These are phyloP conservation scores for Thyridium curvatum DNA, from an alignment of 2,329 filamentous ascomycete species.

Conservation along the genomic window DNA sequence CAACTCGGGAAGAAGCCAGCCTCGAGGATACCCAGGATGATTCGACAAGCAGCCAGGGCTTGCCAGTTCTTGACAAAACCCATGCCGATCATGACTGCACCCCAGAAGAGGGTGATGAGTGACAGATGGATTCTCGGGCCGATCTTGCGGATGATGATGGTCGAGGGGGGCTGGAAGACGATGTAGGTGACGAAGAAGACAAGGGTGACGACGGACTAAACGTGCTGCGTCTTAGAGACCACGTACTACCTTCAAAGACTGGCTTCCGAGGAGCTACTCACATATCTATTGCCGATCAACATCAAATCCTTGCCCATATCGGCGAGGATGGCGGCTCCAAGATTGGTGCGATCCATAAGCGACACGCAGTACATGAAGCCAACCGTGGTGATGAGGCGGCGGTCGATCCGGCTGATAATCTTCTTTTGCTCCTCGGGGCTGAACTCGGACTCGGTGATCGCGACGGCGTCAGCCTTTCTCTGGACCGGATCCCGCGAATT, in stretches of 20 bases:
- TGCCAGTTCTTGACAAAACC: constrained; percentile 51
- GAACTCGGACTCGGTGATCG: constrained; percentile 37
- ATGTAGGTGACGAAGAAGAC: constrained; percentile 72
- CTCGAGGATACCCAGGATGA: constrained; percentile 59
- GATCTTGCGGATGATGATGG: constrained; percentile 59
- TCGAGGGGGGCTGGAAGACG: constrained; percentile 65
- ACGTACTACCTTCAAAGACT: background rate
- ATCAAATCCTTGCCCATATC: constrained; percentile 46
- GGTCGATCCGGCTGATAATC: constrained; percentile 66
- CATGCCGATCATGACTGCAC: constrained; percentile 57
- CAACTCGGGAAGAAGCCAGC: constrained; percentile 67
- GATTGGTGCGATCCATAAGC: constrained; percentile 74
- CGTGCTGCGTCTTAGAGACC: background rate
- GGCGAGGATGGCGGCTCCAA: constrained; percentile 67
- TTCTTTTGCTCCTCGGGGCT: constrained; percentile 55
- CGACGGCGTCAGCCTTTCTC: constrained; percentile 10
- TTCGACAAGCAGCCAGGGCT: constrained; percentile 46
- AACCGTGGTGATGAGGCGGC: constrained; percentile 53
- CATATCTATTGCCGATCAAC: constrained; percentile 39
- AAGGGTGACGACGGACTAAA: constrained; percentile 57
- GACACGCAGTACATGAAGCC: constrained; percentile 68
- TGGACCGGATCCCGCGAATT: constrained; percentile 8
- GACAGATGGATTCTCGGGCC: constrained; percentile 54
- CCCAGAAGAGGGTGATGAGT: constrained; percentile 52
- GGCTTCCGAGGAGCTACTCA: constrained; percentile 20